Percentiles rank a stretch among this genome's conserved stretches.
Evolutionary conservation across 2,329 filamentous ascomycete genomes (phyloP).

Genomic region (Fusarium sp.): DNA sequence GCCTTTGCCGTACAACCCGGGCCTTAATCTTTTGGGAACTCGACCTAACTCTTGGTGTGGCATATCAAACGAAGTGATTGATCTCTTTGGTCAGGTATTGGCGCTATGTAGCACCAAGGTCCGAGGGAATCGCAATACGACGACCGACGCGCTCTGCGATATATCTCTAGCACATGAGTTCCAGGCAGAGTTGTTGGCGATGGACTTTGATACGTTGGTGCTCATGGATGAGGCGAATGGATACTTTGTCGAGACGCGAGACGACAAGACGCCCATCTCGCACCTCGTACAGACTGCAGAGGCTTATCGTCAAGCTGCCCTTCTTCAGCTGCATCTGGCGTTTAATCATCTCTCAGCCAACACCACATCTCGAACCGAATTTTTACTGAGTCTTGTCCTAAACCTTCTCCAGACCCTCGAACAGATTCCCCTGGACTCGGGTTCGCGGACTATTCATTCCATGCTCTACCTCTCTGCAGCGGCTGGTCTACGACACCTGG

Average conservation of each 20-base stretch:
- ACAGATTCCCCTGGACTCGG: not conserved
- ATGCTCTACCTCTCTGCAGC: not conserved
- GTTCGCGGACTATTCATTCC: not conserved
- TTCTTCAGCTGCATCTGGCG: not conserved
- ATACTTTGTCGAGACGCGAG: not conserved
- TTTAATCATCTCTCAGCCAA: not conserved
- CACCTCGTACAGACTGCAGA: not conserved
- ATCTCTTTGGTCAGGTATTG: not conserved
- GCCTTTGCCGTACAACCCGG: not conserved
- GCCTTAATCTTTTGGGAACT: not conserved
- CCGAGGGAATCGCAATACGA: not conserved
- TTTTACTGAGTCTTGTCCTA: not conserved
- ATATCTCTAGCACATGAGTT: not conserved
- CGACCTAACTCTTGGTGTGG: not conserved
- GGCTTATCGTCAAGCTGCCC: not conserved
- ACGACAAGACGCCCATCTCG: not conserved
- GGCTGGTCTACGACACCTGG: not conserved
- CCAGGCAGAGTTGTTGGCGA: not conserved
- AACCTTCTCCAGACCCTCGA: not conserved
- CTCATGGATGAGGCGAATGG: not conserved
- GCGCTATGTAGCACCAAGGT: not conserved
- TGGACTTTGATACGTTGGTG: not conserved
- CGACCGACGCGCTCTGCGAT: not conserved
- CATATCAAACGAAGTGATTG: not conserved
- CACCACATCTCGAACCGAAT: not conserved